Percentiles rank a stretch among this genome's conserved stretches.
phyloP scores from a whole-genome alignment of 1,284 basidiomycete genomes.

The Marasmius oreades region DNA sequence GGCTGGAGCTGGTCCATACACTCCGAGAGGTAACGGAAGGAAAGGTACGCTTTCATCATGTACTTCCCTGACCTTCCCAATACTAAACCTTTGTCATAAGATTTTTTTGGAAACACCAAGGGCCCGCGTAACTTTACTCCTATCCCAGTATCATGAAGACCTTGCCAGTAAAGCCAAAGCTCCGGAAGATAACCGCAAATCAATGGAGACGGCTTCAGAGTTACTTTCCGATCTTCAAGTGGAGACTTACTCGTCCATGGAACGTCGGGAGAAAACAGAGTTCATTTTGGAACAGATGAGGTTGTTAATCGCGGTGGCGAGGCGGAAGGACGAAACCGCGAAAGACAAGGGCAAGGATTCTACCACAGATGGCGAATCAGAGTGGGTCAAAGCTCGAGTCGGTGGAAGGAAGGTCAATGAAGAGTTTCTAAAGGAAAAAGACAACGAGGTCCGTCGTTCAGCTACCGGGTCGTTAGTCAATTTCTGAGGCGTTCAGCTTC shows the following conservation, averaged over 20 bases:
- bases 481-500: neutral
- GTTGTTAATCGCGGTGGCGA: conserved; percentile 70
- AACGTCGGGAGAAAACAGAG: conserved; percentile 95
- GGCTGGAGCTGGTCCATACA: conserved; percentile 88
- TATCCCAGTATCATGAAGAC: conserved; percentile 81
- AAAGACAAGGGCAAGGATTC: conserved; percentile 41
- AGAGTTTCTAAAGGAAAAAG: conserved; percentile 85
- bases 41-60: conserved; percentile 57
- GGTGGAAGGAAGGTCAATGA: conserved; percentile 95
- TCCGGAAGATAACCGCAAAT: conserved; percentile 52
- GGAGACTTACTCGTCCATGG: conserved; percentile 99
- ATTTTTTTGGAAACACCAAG: conserved; percentile 97
- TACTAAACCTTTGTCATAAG: conserved; percentile 36
- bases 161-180: conserved; percentile 45
- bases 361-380: conserved; percentile 67
- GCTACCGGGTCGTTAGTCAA: neutral
- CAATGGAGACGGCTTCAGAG: conserved; percentile 81
- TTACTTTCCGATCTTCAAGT: conserved; percentile 94
- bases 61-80: neutral
- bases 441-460: conserved; percentile 68
- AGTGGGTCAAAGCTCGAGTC: conserved; percentile 92
- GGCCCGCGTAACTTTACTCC: conserved; percentile 86
- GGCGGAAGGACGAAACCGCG: conserved; percentile 58
- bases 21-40: conserved; percentile 93
- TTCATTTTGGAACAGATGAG: conserved; percentile 99